Evolutionary conservation across 306 rosid genomes (phyloP).

Genomic region (Malus sieversii): DNA sequence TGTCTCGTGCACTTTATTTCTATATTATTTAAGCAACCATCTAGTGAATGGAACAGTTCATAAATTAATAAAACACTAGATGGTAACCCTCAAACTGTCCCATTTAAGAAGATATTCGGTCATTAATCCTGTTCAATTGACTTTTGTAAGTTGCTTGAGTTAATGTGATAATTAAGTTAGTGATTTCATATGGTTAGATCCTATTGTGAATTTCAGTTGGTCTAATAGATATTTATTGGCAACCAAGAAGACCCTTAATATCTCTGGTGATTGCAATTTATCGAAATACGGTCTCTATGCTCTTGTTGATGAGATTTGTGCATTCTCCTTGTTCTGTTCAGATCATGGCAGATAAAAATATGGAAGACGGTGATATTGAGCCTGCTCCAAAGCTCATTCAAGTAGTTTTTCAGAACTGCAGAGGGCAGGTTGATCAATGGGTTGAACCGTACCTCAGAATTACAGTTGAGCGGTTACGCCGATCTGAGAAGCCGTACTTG

Average conservation of each 20-base stretch:
- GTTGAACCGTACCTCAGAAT: conserved; percentile 83
- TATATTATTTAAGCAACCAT: neutral
- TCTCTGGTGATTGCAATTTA: neutral
- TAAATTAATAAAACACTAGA: neutral
- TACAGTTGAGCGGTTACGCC: conserved; percentile 64
- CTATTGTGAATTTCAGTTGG: neutral
- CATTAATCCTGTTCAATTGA: neutral
- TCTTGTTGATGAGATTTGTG: neutral
- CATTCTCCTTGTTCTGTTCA: conserved; percentile 13
- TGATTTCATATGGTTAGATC: neutral
- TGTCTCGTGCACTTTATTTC: neutral
- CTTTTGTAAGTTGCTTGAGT: neutral
- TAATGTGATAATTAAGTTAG: neutral
- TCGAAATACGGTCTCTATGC: neutral
- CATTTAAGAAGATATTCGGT: neutral
- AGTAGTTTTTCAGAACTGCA: conserved; percentile 89
- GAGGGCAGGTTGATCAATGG: conserved; percentile 95
- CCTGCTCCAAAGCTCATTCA: conserved; percentile 95
- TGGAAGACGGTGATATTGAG: conserved; percentile 91
- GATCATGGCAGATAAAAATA: conserved; percentile 70
- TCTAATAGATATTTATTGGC: neutral
- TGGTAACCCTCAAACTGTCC: neutral
- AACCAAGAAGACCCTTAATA: neutral
- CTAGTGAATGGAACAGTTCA: neutral
- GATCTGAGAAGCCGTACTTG: conserved; percentile 65